A percentile compares a stretch with the other conserved stretches of the same genome.
Conservation (phyloP, 73 alveolate species). For the Effrenium voratum region DNA sequence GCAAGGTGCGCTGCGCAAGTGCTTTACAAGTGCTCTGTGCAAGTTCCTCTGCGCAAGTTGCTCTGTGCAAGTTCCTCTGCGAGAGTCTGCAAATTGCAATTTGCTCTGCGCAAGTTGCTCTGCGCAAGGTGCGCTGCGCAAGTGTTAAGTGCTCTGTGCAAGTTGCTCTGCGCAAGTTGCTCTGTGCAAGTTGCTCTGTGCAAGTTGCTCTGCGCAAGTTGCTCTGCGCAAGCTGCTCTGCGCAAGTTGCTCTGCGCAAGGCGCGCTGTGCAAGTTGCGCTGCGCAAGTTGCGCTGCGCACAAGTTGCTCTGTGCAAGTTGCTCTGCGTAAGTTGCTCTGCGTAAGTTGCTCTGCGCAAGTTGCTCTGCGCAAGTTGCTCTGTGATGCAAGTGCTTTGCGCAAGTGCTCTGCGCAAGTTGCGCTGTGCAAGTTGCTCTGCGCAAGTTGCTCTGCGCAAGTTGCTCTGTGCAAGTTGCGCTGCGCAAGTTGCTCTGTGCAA, state of each 20-base stretch:
- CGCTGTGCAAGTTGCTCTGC: neutral
- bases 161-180: neutral
- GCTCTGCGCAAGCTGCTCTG: neutral
- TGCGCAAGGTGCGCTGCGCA: neutral
- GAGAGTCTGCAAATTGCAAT: neutral
- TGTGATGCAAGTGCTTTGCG: neutral
- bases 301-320: neutral
- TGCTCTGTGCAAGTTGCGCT: neutral
- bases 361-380: too few species aligned
- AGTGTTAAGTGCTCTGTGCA: neutral
- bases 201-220: neutral
- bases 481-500: neutral
- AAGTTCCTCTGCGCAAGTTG: neutral
- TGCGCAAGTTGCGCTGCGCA: neutral
- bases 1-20: neutral
- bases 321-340: neutral
- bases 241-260: neutral
- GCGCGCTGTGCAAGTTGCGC: neutral
- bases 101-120: neutral
- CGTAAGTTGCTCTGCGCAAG: neutral
- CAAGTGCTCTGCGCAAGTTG: neutral
- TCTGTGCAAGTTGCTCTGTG: neutral
- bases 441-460: neutral
- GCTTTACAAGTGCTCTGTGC: neutral
- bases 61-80: neutral